Evolutionary conservation across 169 alveolate genomes (phyloP), one percentile per base, ranked within the genome.

Genomic region (Eimeria sp.): DNA sequence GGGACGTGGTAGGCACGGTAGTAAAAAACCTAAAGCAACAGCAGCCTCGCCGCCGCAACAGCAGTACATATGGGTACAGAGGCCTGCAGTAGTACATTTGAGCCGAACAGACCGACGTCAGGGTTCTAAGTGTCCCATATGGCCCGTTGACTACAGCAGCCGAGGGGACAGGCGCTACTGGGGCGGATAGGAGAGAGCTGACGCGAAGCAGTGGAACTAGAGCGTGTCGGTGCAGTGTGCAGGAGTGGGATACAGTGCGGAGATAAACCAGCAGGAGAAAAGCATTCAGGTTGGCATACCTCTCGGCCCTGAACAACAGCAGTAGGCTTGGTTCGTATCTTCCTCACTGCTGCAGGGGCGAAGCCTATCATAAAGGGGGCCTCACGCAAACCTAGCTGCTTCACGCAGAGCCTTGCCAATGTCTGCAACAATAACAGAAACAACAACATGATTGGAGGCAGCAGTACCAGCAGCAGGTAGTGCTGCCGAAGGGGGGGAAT

Each of bases 1-100:
- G 96, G 96, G 47, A 95, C 86, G 78, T 90, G 94, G 72, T 90
- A 72, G 34, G 95, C 97, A 18, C 97, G 95, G 88, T 95, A 95
- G 95, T 78, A 95, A 84, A 95, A 95, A 22, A 95, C 51, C 97
- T 95, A 90, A 51, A 18, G 14, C 63, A 47, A 57, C 45, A 43
- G n/a, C 70, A 82, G 47, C 76, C 4, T 47, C 10, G 18, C 63
- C 18, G 25, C 40, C 22, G 67, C 13, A 40, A 51, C 47, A 65
- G 49, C 11, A 27, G 18, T 47, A 20, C 5, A 43, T 34, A 54
- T 7, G 2, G 84, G 40, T 25, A 43, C 54, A 0, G 49, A 86
- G 0, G 3, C 86, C 84, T 25, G 5, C 87, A 27, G 45, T 5
- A 5, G 54, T 22, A 65, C 58, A 47, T 27, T 45, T 0, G 22